Conservation (phyloP, 345 rosid species). For the Anacardium occidentale region DNA sequence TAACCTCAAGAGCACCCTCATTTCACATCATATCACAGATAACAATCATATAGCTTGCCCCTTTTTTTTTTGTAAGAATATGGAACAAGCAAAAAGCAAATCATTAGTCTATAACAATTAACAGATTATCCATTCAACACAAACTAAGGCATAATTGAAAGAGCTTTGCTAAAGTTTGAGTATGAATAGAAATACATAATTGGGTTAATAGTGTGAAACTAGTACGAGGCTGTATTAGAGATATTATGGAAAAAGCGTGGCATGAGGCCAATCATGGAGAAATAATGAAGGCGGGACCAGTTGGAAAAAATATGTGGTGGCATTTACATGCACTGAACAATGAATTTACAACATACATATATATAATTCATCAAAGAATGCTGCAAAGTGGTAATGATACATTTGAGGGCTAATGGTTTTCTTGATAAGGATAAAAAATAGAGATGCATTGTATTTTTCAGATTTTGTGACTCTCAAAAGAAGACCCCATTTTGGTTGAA, state of each 20-base stretch:
- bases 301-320: conserved; percentile 22
- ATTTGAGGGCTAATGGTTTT: conserved; percentile 21
- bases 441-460: conserved; percentile 34
- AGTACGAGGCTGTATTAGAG: neutral
- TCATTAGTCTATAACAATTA: no score
- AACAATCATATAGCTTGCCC: no score
- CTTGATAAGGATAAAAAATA: conserved; percentile 6
- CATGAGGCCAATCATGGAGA: conserved; percentile 11
- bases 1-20: no score
- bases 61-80: no score
- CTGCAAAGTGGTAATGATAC: conserved; percentile 31
- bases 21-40: no score
- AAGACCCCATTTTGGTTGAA: conserved; percentile 25
- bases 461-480: conserved; percentile 8
- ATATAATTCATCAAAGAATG: conserved; percentile 20
- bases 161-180: neutral
- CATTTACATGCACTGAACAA: conserved; percentile 23
- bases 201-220: neutral
- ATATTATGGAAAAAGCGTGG: neutral
- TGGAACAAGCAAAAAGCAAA: no score
- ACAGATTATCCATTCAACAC: no score
- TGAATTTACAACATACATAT: conserved; percentile 8
- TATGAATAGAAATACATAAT: neutral
- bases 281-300: conserved; percentile 19
- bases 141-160: no score